Evolutionary conservation across 257 asterid genomes (phyloP), one percentile per base, ranked within the genome.

Genomic region (Primulina eburnea): DNA sequence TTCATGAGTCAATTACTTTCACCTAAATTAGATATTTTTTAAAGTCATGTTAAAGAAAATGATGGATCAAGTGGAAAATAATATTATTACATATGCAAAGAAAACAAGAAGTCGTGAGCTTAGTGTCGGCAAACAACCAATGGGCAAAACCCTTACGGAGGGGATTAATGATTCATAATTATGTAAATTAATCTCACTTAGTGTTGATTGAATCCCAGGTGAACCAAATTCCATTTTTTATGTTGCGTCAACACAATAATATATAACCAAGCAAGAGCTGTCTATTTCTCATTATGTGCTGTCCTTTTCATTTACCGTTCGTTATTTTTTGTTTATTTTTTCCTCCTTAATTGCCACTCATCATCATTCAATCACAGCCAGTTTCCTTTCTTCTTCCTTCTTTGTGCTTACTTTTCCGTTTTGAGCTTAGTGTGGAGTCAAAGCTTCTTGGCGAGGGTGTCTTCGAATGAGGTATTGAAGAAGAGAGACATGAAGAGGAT

Each of bases 401-500:
- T 50, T 50, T 50, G 20, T 5, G 57, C 57, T 50, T 17, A 0
- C 57, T 50, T 50, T 33, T 50, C 21, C 57, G 4, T 16, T 50
- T 47, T 50, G 16, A 50, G 57, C 55, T 43, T 14, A 43, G 6
- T 43, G 55, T 43, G n/a, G n/a, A 43, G 55, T 43, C 55, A 14
- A 14, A 43, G 50, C 57, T 50, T 50, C 57, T 50, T 50, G 57
- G 21, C 18, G 20, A 50, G 57, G 57, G 20, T 50, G 57, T 20
- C 57, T 50, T 50, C 20, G 57, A 17, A 50, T 50, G 57, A 16
- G 84, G 79, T 80, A 75, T 77, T 84, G 89, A 82, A 84, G 79
- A 79, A 73, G 75, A 71, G 26, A 58, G 59, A 83, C 75, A 82
- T 88, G 97, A 90, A 83, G 97, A 81, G 95, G 92, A 97, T 93